phyloP scores from a whole-genome alignment of 352 stramenopile genomes.

The Phytophthora kernoviae region DNA sequence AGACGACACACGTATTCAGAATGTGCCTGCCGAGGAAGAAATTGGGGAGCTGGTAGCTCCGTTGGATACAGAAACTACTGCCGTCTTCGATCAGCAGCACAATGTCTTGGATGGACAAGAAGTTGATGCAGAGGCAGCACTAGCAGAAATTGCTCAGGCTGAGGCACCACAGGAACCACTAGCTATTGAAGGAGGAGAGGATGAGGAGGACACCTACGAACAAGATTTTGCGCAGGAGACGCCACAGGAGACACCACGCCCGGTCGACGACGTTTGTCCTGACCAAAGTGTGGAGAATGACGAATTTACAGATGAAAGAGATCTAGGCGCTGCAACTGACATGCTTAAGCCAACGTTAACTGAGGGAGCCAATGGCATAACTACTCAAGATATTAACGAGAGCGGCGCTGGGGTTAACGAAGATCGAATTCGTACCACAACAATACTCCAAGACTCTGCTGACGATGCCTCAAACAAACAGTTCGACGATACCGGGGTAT shows the following conservation, averaged over 20 bases:
- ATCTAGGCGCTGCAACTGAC: no score
- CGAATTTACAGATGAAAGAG: no score
- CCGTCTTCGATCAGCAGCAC: neutral
- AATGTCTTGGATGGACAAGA: neutral
- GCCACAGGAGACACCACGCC: conserved; percentile 7
- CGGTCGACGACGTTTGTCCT: neutral
- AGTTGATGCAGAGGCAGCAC: neutral
- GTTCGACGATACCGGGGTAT: no score
- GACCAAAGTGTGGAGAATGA: neutral
- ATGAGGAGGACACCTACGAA: conserved; percentile 18
- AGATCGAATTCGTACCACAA: no score
- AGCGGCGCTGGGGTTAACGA: no score
- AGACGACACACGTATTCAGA: neutral
- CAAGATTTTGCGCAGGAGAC: conserved; percentile 27
- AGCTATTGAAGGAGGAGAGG: conserved; percentile 3
- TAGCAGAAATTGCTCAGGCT: neutral
- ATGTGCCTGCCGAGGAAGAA: neutral
- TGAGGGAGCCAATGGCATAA: no score
- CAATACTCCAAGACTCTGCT: no score
- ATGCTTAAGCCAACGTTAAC: no score
- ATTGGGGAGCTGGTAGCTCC: neutral
- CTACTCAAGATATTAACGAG: no score
- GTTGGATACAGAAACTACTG: neutral
- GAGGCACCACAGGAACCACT: conserved; percentile 1
- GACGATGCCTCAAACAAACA: no score